A percentile compares a stretch with the other conserved stretches of the same genome.
These are phyloP conservation scores for Boletus rex-veris DNA, from an alignment of 768 basidiomycete species.

Conservation along the genomic window DNA sequence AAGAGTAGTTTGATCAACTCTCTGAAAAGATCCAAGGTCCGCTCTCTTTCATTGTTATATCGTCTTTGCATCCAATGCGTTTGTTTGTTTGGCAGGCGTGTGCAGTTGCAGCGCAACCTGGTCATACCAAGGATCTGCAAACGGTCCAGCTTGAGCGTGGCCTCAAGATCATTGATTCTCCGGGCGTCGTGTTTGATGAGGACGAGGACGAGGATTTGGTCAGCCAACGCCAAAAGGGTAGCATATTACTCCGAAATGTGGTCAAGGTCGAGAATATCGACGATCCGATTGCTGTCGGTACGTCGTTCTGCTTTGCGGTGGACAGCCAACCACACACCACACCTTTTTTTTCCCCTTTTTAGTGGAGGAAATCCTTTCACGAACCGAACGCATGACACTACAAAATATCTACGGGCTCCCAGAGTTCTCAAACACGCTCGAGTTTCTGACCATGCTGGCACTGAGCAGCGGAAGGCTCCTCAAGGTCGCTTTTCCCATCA, in stretches of 20 bases:
- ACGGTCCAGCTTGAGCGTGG: slow-evolving; percentile 91
- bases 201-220: slow-evolving; percentile 50
- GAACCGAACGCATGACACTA: slow-evolving; percentile 68
- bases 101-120: slow-evolving; percentile 90
- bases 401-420: slow-evolving; percentile 86
- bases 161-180: slow-evolving; percentile 89
- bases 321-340: background rate
- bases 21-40: slow-evolving; percentile 76
- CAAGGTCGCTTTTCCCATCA: slow-evolving; percentile 48
- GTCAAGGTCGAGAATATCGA: slow-evolving; percentile 87
- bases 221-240: slow-evolving; percentile 45
- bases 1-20: slow-evolving; percentile 95
- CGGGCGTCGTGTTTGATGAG: slow-evolving; percentile 95
- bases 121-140: slow-evolving; percentile 90
- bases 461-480: slow-evolving; percentile 77
- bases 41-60: slow-evolving; percentile 6
- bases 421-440: slow-evolving; percentile 62
- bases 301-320: slow-evolving; percentile 20
- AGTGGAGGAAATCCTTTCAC: slow-evolving; percentile 85
- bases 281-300: slow-evolving; percentile 87
- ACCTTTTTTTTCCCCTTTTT: background rate
- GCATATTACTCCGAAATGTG: slow-evolving; percentile 81
- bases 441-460: slow-evolving; percentile 90
- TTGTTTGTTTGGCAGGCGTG: slow-evolving; percentile 55
- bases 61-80: background rate